Percentiles rank a stretch among this genome's conserved stretches.
These are phyloP conservation scores for Talaromyces amestolkiae DNA, from an alignment of 2,329 filamentous ascomycete genomes.

Conservation along the genomic window DNA sequence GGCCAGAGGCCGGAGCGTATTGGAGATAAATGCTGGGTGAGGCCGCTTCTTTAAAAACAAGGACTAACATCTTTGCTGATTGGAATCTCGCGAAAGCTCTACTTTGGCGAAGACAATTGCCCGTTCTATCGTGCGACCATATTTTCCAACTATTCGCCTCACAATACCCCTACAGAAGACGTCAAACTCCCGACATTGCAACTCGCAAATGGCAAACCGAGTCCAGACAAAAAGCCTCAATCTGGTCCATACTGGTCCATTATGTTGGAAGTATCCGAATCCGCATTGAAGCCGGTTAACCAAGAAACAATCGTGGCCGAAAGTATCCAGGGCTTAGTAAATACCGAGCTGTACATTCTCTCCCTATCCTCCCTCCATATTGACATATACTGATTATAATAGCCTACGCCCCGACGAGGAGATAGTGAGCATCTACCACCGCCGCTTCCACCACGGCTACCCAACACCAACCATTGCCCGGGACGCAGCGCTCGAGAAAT, in stretches of 20 bases:
- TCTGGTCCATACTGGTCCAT: background rate
- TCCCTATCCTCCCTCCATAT: no score
- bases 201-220: background rate
- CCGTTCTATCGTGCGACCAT: background rate
- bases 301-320: background rate
- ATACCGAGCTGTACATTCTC: background rate
- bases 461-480: background rate
- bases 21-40: background rate
- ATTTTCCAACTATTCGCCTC: background rate
- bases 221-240: background rate
- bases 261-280: background rate
- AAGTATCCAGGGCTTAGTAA: background rate
- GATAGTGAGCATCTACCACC: background rate
- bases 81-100: background rate
- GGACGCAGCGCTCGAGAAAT: background rate
- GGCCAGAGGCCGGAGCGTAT: background rate
- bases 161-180: background rate
- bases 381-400: background rate
- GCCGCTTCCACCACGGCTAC: background rate
- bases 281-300: background rate
- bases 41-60: no score
- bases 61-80: no score
- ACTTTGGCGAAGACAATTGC: background rate
- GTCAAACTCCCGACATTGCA: background rate
- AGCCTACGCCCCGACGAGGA: background rate